A percentile compares a stretch with the other conserved stretches of the same genome.
Evolutionary conservation across 1,284 basidiomycete species (phyloP).

Genomic region (Cutaneotrichosporon cutaneum): DNA sequence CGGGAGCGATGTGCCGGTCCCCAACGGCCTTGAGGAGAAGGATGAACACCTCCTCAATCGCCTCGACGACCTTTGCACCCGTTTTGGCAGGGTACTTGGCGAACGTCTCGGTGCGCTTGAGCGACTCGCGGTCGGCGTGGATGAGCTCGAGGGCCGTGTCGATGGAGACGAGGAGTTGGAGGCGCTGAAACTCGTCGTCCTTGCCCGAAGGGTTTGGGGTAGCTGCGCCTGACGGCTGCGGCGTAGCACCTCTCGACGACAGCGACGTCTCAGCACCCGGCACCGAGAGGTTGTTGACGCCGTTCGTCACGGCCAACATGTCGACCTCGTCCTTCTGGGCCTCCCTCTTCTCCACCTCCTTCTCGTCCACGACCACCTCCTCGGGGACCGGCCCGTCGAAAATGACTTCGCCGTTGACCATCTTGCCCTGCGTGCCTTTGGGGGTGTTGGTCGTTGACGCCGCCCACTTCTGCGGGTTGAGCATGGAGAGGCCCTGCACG

Average conservation of each 20-base stretch:
- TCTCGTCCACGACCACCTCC: slow-evolving; percentile 32
- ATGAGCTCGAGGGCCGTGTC: slow-evolving; percentile 90
- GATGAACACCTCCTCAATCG: slow-evolving; percentile 89
- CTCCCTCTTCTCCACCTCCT: slow-evolving; percentile 20
- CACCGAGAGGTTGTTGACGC: slow-evolving; percentile 5
- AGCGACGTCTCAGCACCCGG: not conserved
- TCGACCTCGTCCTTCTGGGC: slow-evolving; percentile 21
- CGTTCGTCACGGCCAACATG: slow-evolving; percentile 1
- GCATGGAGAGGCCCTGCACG: slow-evolving; percentile 78
- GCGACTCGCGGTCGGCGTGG: slow-evolving; percentile 81
- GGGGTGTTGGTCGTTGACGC: slow-evolving; percentile 28
- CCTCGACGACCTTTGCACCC: slow-evolving; percentile 76
- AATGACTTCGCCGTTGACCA: slow-evolving; percentile 51
- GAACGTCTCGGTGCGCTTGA: slow-evolving; percentile 91
- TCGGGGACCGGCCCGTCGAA: slow-evolving; percentile 65
- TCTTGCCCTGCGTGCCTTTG: slow-evolving; percentile 24
- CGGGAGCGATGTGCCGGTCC: slow-evolving; percentile 78
- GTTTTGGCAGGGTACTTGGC: slow-evolving; percentile 77
- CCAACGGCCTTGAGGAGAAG: slow-evolving; percentile 74
- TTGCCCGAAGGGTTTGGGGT: slow-evolving; percentile 3
- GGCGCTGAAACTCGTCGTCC: slow-evolving; percentile 57
- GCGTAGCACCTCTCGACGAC: slow-evolving; percentile 10
- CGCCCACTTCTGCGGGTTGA: slow-evolving; percentile 80
- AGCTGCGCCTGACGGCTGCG: slow-evolving; percentile 1
- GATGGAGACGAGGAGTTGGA: slow-evolving; percentile 85